phyloP scores from a whole-genome alignment of 2,329 filamentous ascomycete genomes.

The Pleurostoma richardsiae region DNA sequence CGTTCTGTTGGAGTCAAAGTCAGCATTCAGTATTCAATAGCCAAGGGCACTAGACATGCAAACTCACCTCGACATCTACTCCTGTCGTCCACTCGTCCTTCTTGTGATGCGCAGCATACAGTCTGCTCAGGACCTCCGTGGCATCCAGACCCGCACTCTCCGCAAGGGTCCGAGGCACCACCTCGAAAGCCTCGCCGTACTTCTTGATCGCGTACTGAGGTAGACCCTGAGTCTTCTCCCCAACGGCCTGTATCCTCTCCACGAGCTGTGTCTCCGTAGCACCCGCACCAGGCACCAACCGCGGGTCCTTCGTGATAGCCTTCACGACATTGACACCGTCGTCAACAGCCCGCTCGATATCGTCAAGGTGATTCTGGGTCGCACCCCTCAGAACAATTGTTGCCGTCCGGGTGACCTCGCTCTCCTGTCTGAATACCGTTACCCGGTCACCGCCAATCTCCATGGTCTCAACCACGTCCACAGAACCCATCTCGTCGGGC shows the following conservation, averaged over 20 bases:
- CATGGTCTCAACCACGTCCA: conserved; percentile 93
- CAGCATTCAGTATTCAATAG: neutral
- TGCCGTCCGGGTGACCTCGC: conserved; percentile 85
- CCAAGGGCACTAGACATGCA: neutral
- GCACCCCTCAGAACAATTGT: conserved; percentile 92
- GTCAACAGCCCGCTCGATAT: conserved; percentile 93
- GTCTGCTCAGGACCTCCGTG: conserved; percentile 87
- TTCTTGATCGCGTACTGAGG: conserved; percentile 97
- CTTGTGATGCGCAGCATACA: conserved; percentile 92
- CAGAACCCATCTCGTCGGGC: conserved; percentile 98
- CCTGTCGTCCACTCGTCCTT: conserved; percentile 85
- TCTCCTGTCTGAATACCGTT: conserved; percentile 96
- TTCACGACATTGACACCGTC: conserved; percentile 99
- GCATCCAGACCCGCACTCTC: conserved; percentile 95
- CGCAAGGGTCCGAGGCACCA: conserved; percentile 87
- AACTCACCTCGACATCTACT: conserved; percentile 77
- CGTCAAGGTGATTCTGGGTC: conserved; percentile 96
- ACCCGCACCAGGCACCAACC: conserved; percentile 88
- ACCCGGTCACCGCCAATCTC: conserved; percentile 98
- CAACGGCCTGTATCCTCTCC: conserved; percentile 84
- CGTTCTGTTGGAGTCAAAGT: conserved; percentile 44
- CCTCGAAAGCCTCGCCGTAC: conserved; percentile 95
- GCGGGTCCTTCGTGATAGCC: conserved; percentile 89
- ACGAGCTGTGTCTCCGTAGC: conserved; percentile 92
- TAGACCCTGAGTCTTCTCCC: conserved; percentile 87